Evolutionary conservation across 805 yeast genomes (phyloP), one percentile per base, ranked within the genome.

Genomic region (Candida odintsovae): DNA sequence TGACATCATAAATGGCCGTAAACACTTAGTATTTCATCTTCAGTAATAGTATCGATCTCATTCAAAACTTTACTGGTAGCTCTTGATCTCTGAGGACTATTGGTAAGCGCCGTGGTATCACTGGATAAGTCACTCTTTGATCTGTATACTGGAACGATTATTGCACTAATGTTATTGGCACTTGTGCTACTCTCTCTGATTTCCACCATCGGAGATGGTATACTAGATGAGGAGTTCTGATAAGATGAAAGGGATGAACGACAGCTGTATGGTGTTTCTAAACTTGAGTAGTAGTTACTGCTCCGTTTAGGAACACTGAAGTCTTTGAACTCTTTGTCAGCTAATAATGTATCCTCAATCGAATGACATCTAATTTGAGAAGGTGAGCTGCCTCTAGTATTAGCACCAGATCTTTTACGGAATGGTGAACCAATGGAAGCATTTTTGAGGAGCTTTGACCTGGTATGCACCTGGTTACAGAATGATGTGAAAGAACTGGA

Each of bases 331-430:
- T 56, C 57, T 33, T 44, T 43, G 37, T 58, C 63, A 2, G 61
- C 61, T 3, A 46, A 21, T 3, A 58, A 39, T 11, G 63, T 58
- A 15, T 58, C 63, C 35, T 58, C 61, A 1, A 58, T 54, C 3
- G 48, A 40, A 41, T 54, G 59, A 28, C 60, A 57, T 36, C 44
- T 49, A 36, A 25, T 55, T 18, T 42, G 54, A 3, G 46, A 21
- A 6, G 61, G 55, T 9, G 36, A 33, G 8, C 36, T 18, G 20
- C 9, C 8, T 33, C 12, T n/a, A 16, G 36, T 33, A 16, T n/a
- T 12, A 16, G 11, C 11, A 33, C 36, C 16, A n/a, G 25, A 10
- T 6, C 31, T 46, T 7, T 33, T 45, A 35, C 45, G 38, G 8
- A 49, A 26, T 7, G 20, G 20, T 3, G 18, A 18, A 9, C 31